Evolutionary conservation across 2,329 filamentous ascomycete species (phyloP).

Genomic region (Ceratocystis ficicola): DNA sequence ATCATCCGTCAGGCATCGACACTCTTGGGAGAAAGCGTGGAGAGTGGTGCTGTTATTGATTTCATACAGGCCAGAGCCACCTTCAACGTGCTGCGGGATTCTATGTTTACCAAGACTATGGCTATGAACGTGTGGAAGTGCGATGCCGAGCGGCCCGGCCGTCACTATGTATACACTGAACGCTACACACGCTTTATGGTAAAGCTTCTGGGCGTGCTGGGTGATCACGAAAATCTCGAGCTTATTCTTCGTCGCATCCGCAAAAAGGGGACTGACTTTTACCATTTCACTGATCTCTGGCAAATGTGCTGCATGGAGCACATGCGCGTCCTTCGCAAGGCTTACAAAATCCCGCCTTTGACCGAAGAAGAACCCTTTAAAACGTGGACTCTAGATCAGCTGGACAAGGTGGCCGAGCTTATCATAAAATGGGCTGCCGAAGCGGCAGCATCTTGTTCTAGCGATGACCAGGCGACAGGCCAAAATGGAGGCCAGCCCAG

Average conservation of each 20-base stretch:
- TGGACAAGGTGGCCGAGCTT: slow-evolving; percentile 44
- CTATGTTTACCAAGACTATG: slow-evolving; percentile 86
- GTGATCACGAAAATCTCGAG: slow-evolving; percentile 66
- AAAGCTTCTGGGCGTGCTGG: slow-evolving; percentile 57
- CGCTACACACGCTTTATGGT: slow-evolving; percentile 78
- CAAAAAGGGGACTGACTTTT: slow-evolving; percentile 66
- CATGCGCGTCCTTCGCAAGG: slow-evolving; percentile 40
- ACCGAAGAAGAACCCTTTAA: slow-evolving; percentile 46
- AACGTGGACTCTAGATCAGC: slow-evolving; percentile 41
- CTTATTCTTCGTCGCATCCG: slow-evolving; percentile 65
- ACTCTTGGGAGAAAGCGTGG: slow-evolving; percentile 37
- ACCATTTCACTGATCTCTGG: slow-evolving; percentile 50
- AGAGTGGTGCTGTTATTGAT: slow-evolving; percentile 29
- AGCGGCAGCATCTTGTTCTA: neutral
- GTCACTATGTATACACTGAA: slow-evolving; percentile 85
- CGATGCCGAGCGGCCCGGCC: slow-evolving; percentile 67
- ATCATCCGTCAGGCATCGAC: slow-evolving; percentile 58
- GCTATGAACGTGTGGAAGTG: slow-evolving; percentile 91
- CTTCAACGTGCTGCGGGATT: slow-evolving; percentile 59
- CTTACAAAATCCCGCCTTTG: slow-evolving; percentile 35
- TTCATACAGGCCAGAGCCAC: slow-evolving; percentile 62
- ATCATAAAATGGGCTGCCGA: slow-evolving; percentile 41
- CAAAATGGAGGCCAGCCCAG: neutral
- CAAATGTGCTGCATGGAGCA: slow-evolving; percentile 44
- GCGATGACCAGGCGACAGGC: slow-evolving; percentile 4